Evolutionary conservation across 139 green algal genomes (phyloP).

Genomic region (Asterochloris sp.): DNA sequence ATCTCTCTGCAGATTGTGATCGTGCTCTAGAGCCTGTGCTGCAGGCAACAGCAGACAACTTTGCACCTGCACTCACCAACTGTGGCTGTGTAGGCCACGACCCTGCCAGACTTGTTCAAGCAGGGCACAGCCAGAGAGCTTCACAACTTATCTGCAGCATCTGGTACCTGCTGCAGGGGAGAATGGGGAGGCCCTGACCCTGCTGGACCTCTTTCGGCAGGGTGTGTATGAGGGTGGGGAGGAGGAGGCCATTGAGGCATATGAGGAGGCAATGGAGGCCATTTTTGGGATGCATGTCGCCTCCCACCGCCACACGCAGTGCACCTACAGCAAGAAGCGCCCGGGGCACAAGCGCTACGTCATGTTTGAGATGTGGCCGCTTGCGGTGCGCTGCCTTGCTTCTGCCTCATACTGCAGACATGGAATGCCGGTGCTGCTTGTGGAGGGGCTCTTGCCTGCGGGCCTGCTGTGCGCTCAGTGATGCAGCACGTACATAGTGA

Average conservation of each 20-base stretch:
- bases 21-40: too few relatives aligned
- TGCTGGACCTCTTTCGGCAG: not conserved
- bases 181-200: not conserved
- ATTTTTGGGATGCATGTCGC: not conserved
- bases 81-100: not conserved
- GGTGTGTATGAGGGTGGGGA: not conserved
- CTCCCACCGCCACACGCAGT: not conserved
- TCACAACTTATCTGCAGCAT: not conserved
- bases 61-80: too few relatives aligned
- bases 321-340: not conserved
- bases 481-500: too few relatives aligned
- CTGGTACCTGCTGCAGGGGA: not conserved
- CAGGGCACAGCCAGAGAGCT: not conserved
- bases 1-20: too few relatives aligned
- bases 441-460: too few relatives aligned
- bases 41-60: too few relatives aligned
- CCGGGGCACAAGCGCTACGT: not conserved
- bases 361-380: slow-evolving; percentile 2
- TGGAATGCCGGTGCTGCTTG: too few relatives aligned
- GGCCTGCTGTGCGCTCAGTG: too few relatives aligned
- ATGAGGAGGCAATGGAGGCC: not conserved
- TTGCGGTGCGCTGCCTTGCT: not conserved
- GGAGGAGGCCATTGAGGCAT: not conserved
- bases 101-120: not conserved
- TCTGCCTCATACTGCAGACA: too few relatives aligned